Percentiles rank a stretch among this genome's conserved stretches.
These are phyloP conservation scores for Cercospora zeina DNA, from an alignment of 2,329 filamentous ascomycete species.

Conservation along the genomic window DNA sequence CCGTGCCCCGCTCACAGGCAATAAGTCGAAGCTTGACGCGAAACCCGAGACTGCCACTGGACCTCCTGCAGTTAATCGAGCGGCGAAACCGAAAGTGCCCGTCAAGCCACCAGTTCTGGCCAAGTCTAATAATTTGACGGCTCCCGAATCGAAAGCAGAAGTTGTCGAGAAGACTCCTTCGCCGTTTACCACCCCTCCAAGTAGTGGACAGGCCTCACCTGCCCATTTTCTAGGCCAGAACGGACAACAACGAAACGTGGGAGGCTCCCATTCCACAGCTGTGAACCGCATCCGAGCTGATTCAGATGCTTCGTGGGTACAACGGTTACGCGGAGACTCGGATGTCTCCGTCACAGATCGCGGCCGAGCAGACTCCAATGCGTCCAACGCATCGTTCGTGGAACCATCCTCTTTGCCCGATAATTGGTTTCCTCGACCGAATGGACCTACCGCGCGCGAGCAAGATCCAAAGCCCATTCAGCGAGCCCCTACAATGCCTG, in stretches of 20 bases:
- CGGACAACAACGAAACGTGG: background rate
- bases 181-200: slow-evolving; percentile 84
- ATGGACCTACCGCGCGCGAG: slow-evolving; percentile 28
- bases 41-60: slow-evolving; percentile 39
- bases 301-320: slow-evolving; percentile 34
- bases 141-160: slow-evolving; percentile 45
- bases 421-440: slow-evolving; percentile 19
- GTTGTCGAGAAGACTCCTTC: slow-evolving; percentile 58
- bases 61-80: slow-evolving; percentile 77
- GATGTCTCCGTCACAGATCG: slow-evolving; percentile 32
- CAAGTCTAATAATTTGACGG: slow-evolving; percentile 34
- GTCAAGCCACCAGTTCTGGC: slow-evolving; percentile 34
- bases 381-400: slow-evolving; percentile 35
- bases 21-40: slow-evolving; percentile 10
- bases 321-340: slow-evolving; percentile 34
- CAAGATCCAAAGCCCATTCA: slow-evolving; percentile 21
- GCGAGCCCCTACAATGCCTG: slow-evolving; percentile 30
- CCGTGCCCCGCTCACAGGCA: slow-evolving; percentile 5
- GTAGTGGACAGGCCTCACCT: slow-evolving; percentile 62
- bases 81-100: slow-evolving; percentile 71
- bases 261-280: slow-evolving; percentile 18
- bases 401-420: slow-evolving; percentile 37
- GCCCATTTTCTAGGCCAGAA: slow-evolving; percentile 8
- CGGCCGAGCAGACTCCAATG: slow-evolving; percentile 32
- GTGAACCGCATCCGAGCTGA: slow-evolving; percentile 33